These are phyloP conservation scores for Colletotrichum sp. DNA, from an alignment of 2,329 filamentous ascomycete genomes.

Conservation along the genomic window DNA sequence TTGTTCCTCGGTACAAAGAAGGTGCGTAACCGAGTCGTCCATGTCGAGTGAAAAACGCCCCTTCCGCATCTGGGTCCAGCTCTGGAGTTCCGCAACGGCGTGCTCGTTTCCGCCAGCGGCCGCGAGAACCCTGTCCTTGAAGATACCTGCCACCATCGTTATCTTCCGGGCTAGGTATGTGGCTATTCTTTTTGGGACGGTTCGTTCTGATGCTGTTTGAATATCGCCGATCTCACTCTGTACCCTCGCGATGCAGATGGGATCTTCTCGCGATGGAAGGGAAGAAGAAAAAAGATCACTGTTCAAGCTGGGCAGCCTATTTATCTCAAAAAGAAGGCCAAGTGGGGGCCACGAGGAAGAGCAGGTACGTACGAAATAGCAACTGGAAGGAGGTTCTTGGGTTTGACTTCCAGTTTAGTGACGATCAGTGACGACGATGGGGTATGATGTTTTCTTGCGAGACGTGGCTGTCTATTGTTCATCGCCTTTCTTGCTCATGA, in stretches of 20 bases:
- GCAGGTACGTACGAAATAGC: not conserved
- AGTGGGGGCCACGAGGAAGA: not conserved
- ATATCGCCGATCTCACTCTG: not conserved
- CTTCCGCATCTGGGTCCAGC: constrained; percentile 69
- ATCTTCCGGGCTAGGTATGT: not conserved
- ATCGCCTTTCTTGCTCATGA: not conserved
- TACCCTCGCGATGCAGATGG: not conserved
- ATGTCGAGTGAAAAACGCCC: constrained; percentile 62
- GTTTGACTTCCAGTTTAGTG: not conserved
- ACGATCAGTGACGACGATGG: not conserved
- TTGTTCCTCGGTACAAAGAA: constrained; percentile 69
- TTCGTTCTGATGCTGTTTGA: not conserved
- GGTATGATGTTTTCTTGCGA: not conserved
- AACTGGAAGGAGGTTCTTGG: not conserved
- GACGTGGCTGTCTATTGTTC: not conserved
- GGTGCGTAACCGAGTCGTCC: constrained; percentile 68
- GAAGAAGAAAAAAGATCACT: not conserved
- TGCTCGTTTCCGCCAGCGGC: constrained; percentile 58
- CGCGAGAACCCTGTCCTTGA: constrained; percentile 60
- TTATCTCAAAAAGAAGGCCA: not conserved
- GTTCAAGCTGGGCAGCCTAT: not conserved
- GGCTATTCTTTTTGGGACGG: not conserved
- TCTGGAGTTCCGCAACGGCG: constrained; percentile 60
- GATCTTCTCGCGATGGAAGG: not conserved
- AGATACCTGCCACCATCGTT: constrained; percentile 38